Evolutionary conservation across 768 basidiomycete species (phyloP), one percentile per base, ranked within the genome.

Genomic region (Terana coerulea): DNA sequence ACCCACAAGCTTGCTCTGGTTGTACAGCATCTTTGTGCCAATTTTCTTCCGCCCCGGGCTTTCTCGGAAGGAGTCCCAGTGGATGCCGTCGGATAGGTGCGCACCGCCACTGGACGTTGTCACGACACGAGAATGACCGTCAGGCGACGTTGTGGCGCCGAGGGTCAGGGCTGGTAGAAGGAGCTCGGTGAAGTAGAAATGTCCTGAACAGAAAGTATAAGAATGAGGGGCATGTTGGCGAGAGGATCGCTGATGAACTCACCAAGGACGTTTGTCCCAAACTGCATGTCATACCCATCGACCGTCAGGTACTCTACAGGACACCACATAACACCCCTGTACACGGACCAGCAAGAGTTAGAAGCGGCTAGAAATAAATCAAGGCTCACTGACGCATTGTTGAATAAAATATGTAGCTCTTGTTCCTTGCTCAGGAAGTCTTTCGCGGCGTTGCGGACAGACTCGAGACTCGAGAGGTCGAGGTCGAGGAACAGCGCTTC

Each of bases 171-270:
- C 65, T 5, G 80, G 78, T 7, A 81, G 65, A 34, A 84, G 72
- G 9, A 75, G 68, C 28, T 68, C 66, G 2, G 81, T 85, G 51
- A 88, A 73, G 56, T 78, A 73, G 59, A 76, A 82, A 61, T 81
- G 86, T 3, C 84, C 62, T n/a, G n/a, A n/a, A n/a, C n/a, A n/a
- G n/a, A n/a, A n/a, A n/a, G n/a, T n/a, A n/a, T n/a, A n/a, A n/a
- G n/a, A n/a, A n/a, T n/a, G n/a, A n/a, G n/a, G n/a, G n/a, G n/a
- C n/a, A n/a, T n/a, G n/a, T n/a, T n/a, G n/a, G n/a, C n/a, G n/a
- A n/a, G n/a, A n/a, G n/a, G n/a, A n/a, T n/a, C n/a, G n/a, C 21
- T 35, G 24, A 19, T 24, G 8, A 28, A 25, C n/a, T n/a, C n/a
- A n/a, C 68, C 69, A 17, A 73, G 59, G 19, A 70, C 68, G 49